Percentiles rank a stretch among this genome's conserved stretches.
Conservation (phyloP, 805 yeast species). For the Saturnispora mendoncae region DNA sequence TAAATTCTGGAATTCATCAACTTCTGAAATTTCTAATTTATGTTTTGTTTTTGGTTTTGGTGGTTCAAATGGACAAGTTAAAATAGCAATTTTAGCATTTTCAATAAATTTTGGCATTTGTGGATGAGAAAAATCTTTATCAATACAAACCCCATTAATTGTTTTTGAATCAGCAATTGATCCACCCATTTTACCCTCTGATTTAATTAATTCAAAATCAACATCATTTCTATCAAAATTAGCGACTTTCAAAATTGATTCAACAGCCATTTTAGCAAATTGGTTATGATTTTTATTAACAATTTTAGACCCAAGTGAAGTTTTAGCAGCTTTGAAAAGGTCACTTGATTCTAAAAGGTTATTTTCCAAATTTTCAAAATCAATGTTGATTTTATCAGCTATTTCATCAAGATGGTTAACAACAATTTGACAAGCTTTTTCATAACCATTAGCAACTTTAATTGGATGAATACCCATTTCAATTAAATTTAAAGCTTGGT, state of each 20-base stretch:
- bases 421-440: conserved; percentile 92
- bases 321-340: conserved; percentile 84
- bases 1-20: conserved; percentile 84
- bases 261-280: conserved; percentile 96
- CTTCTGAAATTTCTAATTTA: conserved; percentile 86
- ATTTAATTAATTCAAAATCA: conserved; percentile 91
- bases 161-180: conserved; percentile 75
- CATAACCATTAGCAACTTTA: conserved; percentile 93
- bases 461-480: conserved; percentile 98
- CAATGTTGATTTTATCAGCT: conserved; percentile 33
- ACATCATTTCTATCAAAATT: conserved; percentile 90
- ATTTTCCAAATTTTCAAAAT: conserved; percentile 24
- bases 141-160: conserved; percentile 86
- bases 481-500: conserved; percentile 88
- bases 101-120: conserved; percentile 84
- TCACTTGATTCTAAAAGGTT: conserved; percentile 35
- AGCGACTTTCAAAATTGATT: conserved; percentile 86
- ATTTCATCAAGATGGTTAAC: conserved; percentile 62
- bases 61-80: conserved; percentile 98
- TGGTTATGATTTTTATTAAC: conserved; percentile 90
- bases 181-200: conserved; percentile 95
- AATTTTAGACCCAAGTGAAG: conserved; percentile 90
- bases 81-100: conserved; percentile 84
- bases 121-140: conserved; percentile 96
- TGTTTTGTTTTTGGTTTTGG: conserved; percentile 99